Base-by-base conservation (phyloP, 306 rosid species). In the Cicer cuneatum region DNA sequence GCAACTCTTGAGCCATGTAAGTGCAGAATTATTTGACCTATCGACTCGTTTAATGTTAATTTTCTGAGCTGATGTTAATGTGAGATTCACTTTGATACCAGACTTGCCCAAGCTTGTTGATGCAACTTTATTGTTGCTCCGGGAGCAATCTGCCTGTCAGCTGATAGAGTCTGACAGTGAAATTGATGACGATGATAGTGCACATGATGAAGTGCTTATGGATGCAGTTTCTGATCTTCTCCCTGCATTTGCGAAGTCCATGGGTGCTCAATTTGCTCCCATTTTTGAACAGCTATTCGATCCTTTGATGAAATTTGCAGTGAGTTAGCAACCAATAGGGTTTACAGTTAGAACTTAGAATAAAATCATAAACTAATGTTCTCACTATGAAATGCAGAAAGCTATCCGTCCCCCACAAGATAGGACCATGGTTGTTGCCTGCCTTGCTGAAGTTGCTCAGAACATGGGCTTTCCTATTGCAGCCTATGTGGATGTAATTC, bases 381-480 rank as follows among this genome's bases (percentile, higher is more conserved):
- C 51, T 81, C 37, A 45, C 42, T 89, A 82, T 65, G 35, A 66
- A 78, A 35, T 86, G 75, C 97, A 95, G 99, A 95, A 84, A 92
- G 89, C 96, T 57, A 85, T 90, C 37, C 97, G 89, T 2, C 96
- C 99, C 15, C 85, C 87, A 48, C 93, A 95, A 84, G 99, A 95
- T 80, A 87, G 90, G 80, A 95, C 99, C 72, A 95, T 95, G 99
- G 99, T 95, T 58, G 96, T 95, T 70, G 99, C 99, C 77, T 90
- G 97, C 91, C 98, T 95, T 57, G 99, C 99, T 42, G 99, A 95
- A 86, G 97, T 95, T 69, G 97, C 99, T 80, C 96, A 89, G 85
- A 87, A 92, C 88, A 95, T 95, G 98, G 99, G 98, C 78, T 85
- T 94, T 81, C 99, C 99, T 75, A 95, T 95, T 79, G 86, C 90